Conservation (phyloP, 768 basidiomycete genomes). For the Collybia mongolica region DNA sequence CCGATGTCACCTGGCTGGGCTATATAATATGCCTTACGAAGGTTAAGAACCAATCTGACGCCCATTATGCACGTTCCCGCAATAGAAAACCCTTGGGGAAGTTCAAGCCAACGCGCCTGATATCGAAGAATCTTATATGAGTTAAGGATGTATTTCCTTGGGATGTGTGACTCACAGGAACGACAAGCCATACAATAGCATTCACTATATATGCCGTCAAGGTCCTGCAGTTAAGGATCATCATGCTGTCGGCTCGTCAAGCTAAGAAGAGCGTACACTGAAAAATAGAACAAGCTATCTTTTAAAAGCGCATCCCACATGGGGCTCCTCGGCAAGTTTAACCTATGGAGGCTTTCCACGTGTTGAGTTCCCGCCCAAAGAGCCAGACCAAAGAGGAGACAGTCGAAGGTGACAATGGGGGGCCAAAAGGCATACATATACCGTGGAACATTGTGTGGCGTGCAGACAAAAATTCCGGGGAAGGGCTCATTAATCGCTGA, state of each 20-base stretch:
- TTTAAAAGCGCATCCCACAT: slow-evolving; percentile 21
- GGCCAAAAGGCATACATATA: slow-evolving; percentile 23
- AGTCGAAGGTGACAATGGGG: slow-evolving; percentile 20
- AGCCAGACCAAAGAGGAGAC: slow-evolving; percentile 17
- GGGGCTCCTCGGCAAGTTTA: slow-evolving; percentile 3
- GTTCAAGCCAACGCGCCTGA: slow-evolving; percentile 20
- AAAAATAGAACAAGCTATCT: slow-evolving; percentile 24
- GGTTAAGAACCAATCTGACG: slow-evolving; percentile 23
- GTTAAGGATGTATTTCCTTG: not conserved
- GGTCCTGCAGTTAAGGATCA: slow-evolving; percentile 11
- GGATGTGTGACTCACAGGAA: slow-evolving; percentile 13
- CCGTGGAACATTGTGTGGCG: slow-evolving; percentile 12
- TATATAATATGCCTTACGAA: slow-evolving; percentile 25
- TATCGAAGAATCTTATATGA: not conserved
- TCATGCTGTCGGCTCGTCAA: not conserved
- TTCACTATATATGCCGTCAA: slow-evolving; percentile 16
- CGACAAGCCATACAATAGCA: slow-evolving; percentile 16
- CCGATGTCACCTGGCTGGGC: slow-evolving; percentile 2
- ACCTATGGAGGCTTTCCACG: slow-evolving; percentile 2
- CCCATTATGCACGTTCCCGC: slow-evolving; percentile 24
- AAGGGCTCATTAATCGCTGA: slow-evolving; percentile 10
- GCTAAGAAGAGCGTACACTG: slow-evolving; percentile 18
- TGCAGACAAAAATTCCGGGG: slow-evolving; percentile 15
- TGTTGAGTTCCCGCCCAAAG: slow-evolving; percentile 15
- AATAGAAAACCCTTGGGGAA: slow-evolving; percentile 21